Base-by-base conservation (phyloP, 805 yeast genomes). In the Kuraishia piskuri region DNA sequence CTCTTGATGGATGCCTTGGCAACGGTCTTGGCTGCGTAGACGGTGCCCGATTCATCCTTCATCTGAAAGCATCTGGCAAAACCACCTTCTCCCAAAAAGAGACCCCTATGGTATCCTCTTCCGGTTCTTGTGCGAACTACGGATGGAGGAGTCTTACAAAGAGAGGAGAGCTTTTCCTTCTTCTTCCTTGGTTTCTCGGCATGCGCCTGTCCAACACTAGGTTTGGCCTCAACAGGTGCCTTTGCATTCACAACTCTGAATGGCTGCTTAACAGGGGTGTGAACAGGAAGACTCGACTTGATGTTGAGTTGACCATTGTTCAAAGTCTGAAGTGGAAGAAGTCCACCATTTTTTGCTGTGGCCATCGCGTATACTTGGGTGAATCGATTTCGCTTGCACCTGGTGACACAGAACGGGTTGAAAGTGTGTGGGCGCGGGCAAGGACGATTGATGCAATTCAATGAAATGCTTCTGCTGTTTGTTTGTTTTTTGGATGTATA, bases 51-150 rank as follows among this genome's bases (percentile, higher is more conserved):
- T 56, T 90, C 86, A 70, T 91, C 96, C 66, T 87, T 89, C 77
- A 94, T 94, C 68, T 94, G 97, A 72, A 94, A 94, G 67, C 99
- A 94, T 65, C 98, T 82, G 19, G 99, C 99, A 75, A 94, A 94
- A 0, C 99, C 99, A 56, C 99, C 99, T 72, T 92, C 98, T 40
- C 99, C 99, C 37, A 94, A 75, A 62, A 90, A 91, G 55, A 77
- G 77, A 1, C 98, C 98, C 65, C 98, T 80, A 58, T 87, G 89
- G 69, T 88, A 94, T 61, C 90, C 95, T 65, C 88, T 82, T 48
- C 97, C 97, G 55, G 79, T 77, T 70, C 91, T 80, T 47, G 94
- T 89, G 60, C 92, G 80, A 59, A 94, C 95, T 58, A 91, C 78
- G 19, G 96, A 86, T 37, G 99, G 99, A 2, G 99, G 99, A 1